phyloP scores from a whole-genome alignment of 441 rosid genomes.

The Pelargonium myrrhifolium region DNA sequence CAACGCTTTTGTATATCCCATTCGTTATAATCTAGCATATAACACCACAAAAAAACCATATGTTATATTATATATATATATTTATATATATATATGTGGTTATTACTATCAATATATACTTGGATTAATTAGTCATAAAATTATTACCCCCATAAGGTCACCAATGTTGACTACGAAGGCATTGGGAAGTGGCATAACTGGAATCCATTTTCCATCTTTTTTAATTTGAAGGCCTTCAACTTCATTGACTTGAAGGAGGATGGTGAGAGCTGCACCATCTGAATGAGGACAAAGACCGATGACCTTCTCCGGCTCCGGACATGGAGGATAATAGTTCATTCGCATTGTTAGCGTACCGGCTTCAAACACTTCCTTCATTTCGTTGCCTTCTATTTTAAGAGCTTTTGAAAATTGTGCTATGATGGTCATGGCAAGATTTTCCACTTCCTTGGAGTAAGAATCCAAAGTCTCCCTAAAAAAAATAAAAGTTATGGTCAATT shows the following conservation, averaged over 20 bases:
- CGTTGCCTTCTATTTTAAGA: constrained; percentile 7
- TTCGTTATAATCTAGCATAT: neutral
- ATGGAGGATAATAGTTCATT: constrained; percentile 21
- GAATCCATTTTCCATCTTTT: constrained; percentile 5
- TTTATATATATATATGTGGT: too few relatives aligned
- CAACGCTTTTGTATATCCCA: neutral
- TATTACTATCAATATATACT: too few relatives aligned
- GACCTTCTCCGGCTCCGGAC: constrained; percentile 24
- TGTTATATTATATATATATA: too few relatives aligned
- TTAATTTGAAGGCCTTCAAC: constrained; percentile 8
- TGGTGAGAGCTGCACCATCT: constrained; percentile 24
- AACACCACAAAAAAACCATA: too few relatives aligned
- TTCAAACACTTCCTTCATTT: constrained; percentile 15
- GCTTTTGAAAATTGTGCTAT: constrained; percentile 18
- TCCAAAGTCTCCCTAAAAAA: constrained; percentile 17
- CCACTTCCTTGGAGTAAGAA: constrained; percentile 13
- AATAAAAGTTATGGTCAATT: too few relatives aligned
- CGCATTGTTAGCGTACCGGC: constrained; percentile 19
- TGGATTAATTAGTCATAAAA: too few relatives aligned
- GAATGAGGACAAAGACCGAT: constrained; percentile 32
- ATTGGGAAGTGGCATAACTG: neutral
- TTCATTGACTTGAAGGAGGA: constrained; percentile 16
- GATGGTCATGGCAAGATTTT: constrained; percentile 15
- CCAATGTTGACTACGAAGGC: neutral
- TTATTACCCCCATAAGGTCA: too few relatives aligned